Base-by-base conservation (phyloP, 176 grass and related monocot genomes). In the Rhipidocladum racemiflorum region DNA sequence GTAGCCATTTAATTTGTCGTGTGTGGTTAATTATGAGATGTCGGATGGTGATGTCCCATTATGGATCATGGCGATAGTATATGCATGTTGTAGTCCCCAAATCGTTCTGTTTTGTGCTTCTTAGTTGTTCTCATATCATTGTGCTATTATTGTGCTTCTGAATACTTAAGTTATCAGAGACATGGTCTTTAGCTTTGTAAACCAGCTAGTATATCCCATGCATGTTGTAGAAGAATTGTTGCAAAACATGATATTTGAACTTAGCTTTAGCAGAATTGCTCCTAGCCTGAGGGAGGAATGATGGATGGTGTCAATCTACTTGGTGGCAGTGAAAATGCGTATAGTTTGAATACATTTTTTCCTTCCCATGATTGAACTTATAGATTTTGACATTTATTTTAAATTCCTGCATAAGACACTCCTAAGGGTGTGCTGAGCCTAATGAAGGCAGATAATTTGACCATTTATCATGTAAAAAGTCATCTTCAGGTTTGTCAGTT, bases 391-490 rank as follows among this genome's bases (percentile, higher is more conserved):
- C 10, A 84, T 74, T 70, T 83, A 27, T 82, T 57, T 72, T 83
- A 75, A 44, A 81, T 54, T 72, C 48, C 64, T 72, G 45, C 87
- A 99, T 93, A 91, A 93, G 97, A 93, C 81, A 99, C 97, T 63
- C 97, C 97, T 36, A 99, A 99, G 83, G 97, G 92, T 35, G 93
- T 99, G 25, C 68, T 93, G 74, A 99, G 93, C 75, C 86, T 99
- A 79, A 99, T 99, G 97, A 99, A 99, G 83, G 85, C 94, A 71
- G 92, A 99, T 74, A 83, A 94, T 93, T 91, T 99, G 83, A 99
- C 97, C 70, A 99, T 99, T 73, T 99, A 99, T 92, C 97, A 99
- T 89, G 93, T 99, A 55, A 99, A 99, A 93, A 99, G 97, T 82
- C 97, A 99, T 65, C 89, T 99, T 57, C 97, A 96, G 93, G 97